Evolutionary conservation across 805 yeast species (phyloP), one percentile per base, ranked within the genome.

Genomic region (Diddensiella transvaalensis): DNA sequence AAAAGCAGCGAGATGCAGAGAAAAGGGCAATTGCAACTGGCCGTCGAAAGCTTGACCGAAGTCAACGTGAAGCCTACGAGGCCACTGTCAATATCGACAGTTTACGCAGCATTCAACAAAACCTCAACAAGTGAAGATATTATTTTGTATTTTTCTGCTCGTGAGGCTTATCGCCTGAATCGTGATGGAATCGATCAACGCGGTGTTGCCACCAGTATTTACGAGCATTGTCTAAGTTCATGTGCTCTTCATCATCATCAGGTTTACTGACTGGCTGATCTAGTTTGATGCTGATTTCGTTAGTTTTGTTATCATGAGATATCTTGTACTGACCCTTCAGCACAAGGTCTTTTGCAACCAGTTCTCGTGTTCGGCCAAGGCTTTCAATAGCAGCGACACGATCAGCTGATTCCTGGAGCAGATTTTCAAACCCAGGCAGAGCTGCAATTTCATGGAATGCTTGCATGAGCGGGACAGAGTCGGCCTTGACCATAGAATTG

Each of bases 391-490:
- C 91, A 2, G 78, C 74, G 2, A 87, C 85, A 43, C 95, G 69
- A 45, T 81, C 79, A 6, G 78, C 65, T 0, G 91, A 82, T 44
- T 83, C 85, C 15, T 76, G 74, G 23, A 87, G 65, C 19, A 86
- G 66, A 49, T 80, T 76, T 40, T 83, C 82, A 55, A 87, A 87
- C 5, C 83, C 85, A 0, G 87, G 85, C 64, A 79, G 81, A 2
- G 78, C 68, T 1, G 83, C 82, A 44, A 87, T 83, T 60, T 87
- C 95, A 50, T 85, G 79, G 62, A 87, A 87, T 3, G 91, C 95
- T 56, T 90, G 75, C 95, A 87, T 85, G 95, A 87, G 86, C 1
- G 91, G 90, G 2, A 85, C 84, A 5, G 87, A 80, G 62, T 87
- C 95, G 0, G 95, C 91, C 30, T 85, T 70, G 2, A 87, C 95